These are phyloP conservation scores for Ustilago cynodontis DNA, from an alignment of 1,284 basidiomycete species.

Conservation along the genomic window DNA sequence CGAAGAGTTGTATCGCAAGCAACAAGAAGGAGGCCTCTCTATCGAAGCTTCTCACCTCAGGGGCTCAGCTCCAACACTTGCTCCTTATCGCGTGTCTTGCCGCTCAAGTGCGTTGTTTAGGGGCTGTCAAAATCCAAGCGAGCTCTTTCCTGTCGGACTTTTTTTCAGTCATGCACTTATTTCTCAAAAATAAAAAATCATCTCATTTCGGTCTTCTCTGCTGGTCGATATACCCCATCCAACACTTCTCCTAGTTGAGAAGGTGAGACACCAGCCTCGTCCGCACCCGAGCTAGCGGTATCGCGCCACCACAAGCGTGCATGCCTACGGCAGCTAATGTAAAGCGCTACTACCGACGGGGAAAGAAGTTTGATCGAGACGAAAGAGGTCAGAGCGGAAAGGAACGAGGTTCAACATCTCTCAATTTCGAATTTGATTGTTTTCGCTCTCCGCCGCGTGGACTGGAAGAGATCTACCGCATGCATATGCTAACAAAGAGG, in stretches of 20 bases:
- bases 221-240: background rate
- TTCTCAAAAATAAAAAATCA: too few species aligned
- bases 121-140: slow-evolving; percentile 3
- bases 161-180: too few species aligned
- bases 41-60: background rate
- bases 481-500: slow-evolving; percentile 8
- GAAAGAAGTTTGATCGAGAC: background rate
- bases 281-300: background rate
- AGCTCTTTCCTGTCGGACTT: slow-evolving; percentile 1
- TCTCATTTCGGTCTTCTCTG: background rate
- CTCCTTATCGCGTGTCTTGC: background rate
- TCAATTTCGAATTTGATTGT: background rate
- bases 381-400: background rate
- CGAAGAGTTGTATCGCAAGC: background rate
- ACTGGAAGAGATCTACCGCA: slow-evolving; percentile 5
- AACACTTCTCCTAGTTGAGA: background rate
- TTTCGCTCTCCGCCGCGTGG: slow-evolving; percentile 6
- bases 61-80: background rate
- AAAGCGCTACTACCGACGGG: background rate
- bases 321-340: background rate
- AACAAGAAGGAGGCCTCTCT: background rate
- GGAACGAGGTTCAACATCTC: background rate
- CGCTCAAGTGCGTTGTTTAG: background rate
- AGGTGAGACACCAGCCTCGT: background rate
- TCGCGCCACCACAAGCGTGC: background rate